phyloP scores from a whole-genome alignment of 768 basidiomycete species.

The Dacryopinax spathularia region DNA sequence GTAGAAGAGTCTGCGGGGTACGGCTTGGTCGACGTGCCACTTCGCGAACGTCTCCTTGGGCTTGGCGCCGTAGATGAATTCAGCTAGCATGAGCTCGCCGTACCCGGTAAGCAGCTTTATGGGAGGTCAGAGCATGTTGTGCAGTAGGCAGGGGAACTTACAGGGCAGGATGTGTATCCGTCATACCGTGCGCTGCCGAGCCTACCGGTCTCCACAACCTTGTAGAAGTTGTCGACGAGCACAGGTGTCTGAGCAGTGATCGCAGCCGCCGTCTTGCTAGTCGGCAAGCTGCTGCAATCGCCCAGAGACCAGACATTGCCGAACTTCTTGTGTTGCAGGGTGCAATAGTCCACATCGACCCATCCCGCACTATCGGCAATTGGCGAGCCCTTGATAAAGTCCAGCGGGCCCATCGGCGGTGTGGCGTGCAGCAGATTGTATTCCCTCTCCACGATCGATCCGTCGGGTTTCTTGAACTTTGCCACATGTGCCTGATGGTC shows the following conservation, averaged over 20 bases:
- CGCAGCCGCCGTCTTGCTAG: conserved; percentile 91
- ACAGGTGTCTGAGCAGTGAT: conserved; percentile 86
- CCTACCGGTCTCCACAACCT: conserved; percentile 56
- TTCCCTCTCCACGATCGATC: conserved; percentile 50
- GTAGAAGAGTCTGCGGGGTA: conserved; percentile 66
- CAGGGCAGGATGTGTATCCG: conserved; percentile 81
- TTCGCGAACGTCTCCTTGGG: conserved; percentile 73
- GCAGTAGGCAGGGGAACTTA: conserved; percentile 26
- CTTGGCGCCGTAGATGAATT: conserved; percentile 84
- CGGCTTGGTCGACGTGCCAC: conserved; percentile 56
- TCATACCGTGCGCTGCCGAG: conserved; percentile 60
- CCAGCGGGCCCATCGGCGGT: conserved; percentile 84
- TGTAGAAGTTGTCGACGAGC: conserved; percentile 74
- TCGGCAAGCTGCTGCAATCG: conserved; percentile 85
- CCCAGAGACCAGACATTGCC: conserved; percentile 79
- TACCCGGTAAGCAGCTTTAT: conserved; percentile 21
- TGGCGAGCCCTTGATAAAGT: conserved; percentile 62
- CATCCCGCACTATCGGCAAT: conserved; percentile 73
- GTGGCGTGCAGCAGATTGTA: conserved; percentile 75
- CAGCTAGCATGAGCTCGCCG: conserved; percentile 52
- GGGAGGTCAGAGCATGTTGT: conserved; percentile 1
- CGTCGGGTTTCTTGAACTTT: conserved; percentile 70
- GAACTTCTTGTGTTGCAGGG: conserved; percentile 72
- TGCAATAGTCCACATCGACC: conserved; percentile 73
- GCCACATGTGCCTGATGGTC: conserved; percentile 60